Conservation (phyloP, 345 rosid species). For the Erucastrum elatum region DNA sequence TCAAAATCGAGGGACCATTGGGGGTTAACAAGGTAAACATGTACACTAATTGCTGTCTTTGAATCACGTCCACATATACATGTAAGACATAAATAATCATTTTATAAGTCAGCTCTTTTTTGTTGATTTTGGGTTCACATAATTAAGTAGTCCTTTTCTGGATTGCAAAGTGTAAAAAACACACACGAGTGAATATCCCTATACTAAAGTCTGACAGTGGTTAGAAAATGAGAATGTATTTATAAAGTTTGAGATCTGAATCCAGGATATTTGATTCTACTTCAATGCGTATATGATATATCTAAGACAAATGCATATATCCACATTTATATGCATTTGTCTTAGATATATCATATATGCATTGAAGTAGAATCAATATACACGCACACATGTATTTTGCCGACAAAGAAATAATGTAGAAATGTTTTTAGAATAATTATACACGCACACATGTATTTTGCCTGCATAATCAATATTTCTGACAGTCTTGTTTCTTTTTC, state of each 20-base stretch:
- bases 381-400: too few species aligned
- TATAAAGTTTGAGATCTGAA: neutral
- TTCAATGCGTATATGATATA: too few species aligned
- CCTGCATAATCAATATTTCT: constrained; percentile 29
- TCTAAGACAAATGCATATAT: too few species aligned
- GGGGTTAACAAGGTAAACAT: neutral
- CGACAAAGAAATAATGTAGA: too few species aligned
- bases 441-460: constrained; percentile 21
- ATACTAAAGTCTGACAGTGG: neutral
- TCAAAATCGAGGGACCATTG: constrained; percentile 34
- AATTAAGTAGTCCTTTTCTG: neutral
- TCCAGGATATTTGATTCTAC: neutral
- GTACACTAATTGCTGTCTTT: neutral
- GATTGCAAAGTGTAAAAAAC: neutral
- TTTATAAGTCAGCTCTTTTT: neutral
- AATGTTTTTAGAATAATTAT: neutral
- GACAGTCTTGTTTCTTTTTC: constrained; percentile 37
- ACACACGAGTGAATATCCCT: neutral
- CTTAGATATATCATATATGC: too few species aligned
- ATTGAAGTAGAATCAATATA: too few species aligned
- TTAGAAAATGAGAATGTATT: neutral
- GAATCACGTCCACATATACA: constrained; percentile 25
- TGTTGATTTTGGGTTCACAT: neutral
- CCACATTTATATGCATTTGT: too few species aligned
- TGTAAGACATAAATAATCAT: neutral